Conservation (phyloP, 192 early-diverging fungal genomes). For the Coemansia sp. region DNA sequence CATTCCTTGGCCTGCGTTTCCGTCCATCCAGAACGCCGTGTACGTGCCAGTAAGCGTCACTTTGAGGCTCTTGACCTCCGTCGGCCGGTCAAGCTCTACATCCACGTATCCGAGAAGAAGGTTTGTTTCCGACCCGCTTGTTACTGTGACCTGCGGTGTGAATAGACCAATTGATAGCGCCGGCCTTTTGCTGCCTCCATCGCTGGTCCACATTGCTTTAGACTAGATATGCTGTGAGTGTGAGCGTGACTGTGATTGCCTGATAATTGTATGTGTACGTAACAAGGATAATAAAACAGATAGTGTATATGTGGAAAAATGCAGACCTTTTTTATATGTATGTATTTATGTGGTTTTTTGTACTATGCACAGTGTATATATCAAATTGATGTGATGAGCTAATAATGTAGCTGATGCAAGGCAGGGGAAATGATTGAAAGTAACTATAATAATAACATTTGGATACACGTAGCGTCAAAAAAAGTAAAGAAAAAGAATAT, state of each 20-base stretch:
- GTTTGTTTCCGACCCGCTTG: constrained; percentile 37
- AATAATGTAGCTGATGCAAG: too few species aligned
- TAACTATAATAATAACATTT: too few species aligned
- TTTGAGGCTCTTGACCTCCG: constrained; percentile 23
- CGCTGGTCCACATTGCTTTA: constrained; percentile 23
- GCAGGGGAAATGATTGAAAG: too few species aligned
- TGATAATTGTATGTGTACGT: background rate
- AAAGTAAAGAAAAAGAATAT: background rate
- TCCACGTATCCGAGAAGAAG: constrained; percentile 32
- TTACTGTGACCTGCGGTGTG: constrained; percentile 36
- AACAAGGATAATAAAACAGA: constrained; percentile 2
- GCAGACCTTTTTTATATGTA: too few species aligned
- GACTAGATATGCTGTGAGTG: background rate
- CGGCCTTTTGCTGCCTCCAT: constrained; percentile 10
- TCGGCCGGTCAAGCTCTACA: constrained; percentile 15
- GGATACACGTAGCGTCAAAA: background rate
- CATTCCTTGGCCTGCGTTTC: constrained; percentile 12
- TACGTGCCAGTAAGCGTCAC: constrained; percentile 31
- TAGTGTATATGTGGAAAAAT: background rate
- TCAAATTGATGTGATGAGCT: too few species aligned
- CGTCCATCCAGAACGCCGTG: constrained; percentile 29
- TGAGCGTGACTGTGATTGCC: background rate
- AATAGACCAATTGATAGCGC: constrained; percentile 25
- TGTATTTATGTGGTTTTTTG: too few species aligned
- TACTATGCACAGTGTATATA: too few species aligned